Conservation (phyloP, 2,329 filamentous ascomycete species). For the Phialophora chinensis region DNA sequence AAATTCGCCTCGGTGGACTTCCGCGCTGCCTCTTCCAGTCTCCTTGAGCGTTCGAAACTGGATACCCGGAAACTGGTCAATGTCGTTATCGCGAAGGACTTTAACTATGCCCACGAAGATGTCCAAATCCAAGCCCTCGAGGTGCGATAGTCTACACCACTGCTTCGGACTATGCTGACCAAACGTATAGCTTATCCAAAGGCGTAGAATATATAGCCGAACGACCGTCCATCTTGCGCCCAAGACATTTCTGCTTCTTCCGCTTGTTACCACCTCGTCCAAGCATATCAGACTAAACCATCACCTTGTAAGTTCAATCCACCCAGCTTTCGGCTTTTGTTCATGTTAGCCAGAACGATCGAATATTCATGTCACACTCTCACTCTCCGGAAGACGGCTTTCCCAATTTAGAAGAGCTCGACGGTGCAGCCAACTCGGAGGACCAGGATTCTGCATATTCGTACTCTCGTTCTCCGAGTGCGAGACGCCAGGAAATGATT, state of each 20-base stretch:
- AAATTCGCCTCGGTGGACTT: conserved; percentile 27
- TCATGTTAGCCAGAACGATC: conserved; percentile 65
- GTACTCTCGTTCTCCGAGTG: conserved; percentile 22
- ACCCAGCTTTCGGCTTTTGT: neutral
- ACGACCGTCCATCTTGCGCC: conserved; percentile 76
- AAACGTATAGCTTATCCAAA: conserved; percentile 74
- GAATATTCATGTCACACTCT: conserved; percentile 86
- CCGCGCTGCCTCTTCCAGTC: conserved; percentile 19
- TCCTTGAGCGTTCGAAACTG: conserved; percentile 40
- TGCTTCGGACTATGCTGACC: conserved; percentile 30
- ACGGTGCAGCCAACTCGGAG: conserved; percentile 41
- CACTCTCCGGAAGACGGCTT: conserved; percentile 76
- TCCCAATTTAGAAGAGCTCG: conserved; percentile 72
- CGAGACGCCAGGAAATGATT: conserved; percentile 12
- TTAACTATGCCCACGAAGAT: conserved; percentile 73
- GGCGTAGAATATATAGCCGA: conserved; percentile 76
- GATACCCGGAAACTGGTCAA: conserved; percentile 72
- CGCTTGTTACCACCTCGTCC: conserved; percentile 62
- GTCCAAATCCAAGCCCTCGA: conserved; percentile 82
- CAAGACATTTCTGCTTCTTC: conserved; percentile 78
- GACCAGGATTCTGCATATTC: conserved; percentile 30
- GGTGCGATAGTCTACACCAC: conserved; percentile 43
- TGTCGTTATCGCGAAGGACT: conserved; percentile 79
- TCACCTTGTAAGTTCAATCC: conserved; percentile 47
- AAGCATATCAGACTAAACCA: conserved; percentile 46